These are phyloP conservation scores for Carex parvula DNA, from an alignment of 176 grass and related monocot genomes.

Conservation along the genomic window DNA sequence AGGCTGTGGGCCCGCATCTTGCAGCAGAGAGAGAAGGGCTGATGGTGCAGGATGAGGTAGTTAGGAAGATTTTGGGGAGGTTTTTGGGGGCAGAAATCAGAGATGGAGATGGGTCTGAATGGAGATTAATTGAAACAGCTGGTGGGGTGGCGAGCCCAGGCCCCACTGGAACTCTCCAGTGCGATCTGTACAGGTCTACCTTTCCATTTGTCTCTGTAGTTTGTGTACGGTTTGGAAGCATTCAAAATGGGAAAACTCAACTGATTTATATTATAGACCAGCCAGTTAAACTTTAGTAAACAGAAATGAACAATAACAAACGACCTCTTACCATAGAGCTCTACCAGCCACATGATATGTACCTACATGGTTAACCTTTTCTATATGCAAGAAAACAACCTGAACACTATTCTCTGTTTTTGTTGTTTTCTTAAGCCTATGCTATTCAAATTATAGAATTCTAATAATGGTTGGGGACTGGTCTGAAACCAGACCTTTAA, in stretches of 20 bases:
- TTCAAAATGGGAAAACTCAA: background rate
- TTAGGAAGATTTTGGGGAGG: conserved; percentile 46
- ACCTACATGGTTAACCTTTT: background rate
- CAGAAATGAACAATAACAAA: background rate
- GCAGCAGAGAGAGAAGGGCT: conserved; percentile 83
- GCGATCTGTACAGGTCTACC: conserved; percentile 68
- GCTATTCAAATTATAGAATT: background rate
- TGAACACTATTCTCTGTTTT: background rate
- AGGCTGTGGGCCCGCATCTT: conserved; percentile 79
- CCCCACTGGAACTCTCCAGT: conserved; percentile 67
- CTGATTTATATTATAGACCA: background rate
- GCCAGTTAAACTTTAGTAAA: background rate
- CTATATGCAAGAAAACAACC: background rate
- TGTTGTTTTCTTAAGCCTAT: background rate
- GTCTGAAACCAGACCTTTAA: conserved; percentile 53
- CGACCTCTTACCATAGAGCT: background rate
- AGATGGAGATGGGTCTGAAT: conserved; percentile 30
- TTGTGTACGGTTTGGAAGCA: background rate
- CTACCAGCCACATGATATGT: background rate
- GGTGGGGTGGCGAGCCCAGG: conserved; percentile 81
- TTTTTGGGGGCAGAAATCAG: conserved; percentile 35
- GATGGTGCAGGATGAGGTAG: conserved; percentile 40
- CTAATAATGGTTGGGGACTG: conserved; percentile 20
- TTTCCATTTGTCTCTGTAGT: background rate
- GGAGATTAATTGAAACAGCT: conserved; percentile 88